phyloP scores from a whole-genome alignment of 2,329 filamentous ascomycete genomes.

The Daldinia sp. region DNA sequence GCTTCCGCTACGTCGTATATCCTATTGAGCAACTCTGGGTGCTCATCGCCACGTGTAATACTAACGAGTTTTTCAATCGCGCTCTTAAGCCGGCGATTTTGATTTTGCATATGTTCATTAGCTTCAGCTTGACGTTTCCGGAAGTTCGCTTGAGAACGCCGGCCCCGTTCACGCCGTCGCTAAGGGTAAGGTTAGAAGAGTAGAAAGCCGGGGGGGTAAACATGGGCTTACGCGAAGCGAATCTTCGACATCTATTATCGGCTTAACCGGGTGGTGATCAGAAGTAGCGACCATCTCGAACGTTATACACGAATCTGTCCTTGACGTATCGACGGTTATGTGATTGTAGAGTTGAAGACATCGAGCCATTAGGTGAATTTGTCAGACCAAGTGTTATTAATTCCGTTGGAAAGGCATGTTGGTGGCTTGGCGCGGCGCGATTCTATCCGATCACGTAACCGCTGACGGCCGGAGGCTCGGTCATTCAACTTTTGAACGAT shows the following conservation, averaged over 20 bases:
- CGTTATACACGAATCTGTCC: neutral
- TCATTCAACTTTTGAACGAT: neutral
- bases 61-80: slow-evolving; percentile 33
- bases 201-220: neutral
- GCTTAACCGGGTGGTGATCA: neutral
- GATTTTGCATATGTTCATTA: slow-evolving; percentile 26
- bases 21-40: slow-evolving; percentile 32
- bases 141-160: slow-evolving; percentile 38
- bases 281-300: neutral
- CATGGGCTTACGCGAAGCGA: slow-evolving; percentile 27
- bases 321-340: neutral
- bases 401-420: neutral
- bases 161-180: slow-evolving; percentile 40
- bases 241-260: slow-evolving; percentile 24
- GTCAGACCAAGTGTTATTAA: neutral
- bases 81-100: slow-evolving; percentile 30
- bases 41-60: slow-evolving; percentile 32
- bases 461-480: slow-evolving; percentile 11
- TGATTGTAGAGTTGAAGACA: slow-evolving; percentile 7
- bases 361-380: neutral
- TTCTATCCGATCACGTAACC: slow-evolving; percentile 42
- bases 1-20: slow-evolving; percentile 35
- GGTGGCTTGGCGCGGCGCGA: slow-evolving; percentile 29
- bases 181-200: slow-evolving; percentile 24
- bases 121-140: slow-evolving; percentile 38